These are phyloP conservation scores for Heliocybe sulcata DNA, from an alignment of 1,284 basidiomycete genomes.

Conservation along the genomic window DNA sequence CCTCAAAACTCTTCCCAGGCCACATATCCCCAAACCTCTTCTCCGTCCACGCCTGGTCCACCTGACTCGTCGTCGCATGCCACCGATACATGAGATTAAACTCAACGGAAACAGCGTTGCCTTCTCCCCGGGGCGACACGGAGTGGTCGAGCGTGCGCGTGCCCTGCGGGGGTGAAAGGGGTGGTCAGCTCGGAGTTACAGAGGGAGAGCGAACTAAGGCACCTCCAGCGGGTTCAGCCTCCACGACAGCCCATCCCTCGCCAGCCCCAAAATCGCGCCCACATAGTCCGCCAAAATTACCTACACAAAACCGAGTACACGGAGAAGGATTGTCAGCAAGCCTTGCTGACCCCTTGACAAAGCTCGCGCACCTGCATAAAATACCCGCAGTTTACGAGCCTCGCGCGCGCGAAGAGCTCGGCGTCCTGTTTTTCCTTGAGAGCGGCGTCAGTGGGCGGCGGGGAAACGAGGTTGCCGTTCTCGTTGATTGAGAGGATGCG, in stretches of 20 bases:
- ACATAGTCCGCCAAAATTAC: slow-evolving; percentile 70
- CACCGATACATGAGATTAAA: slow-evolving; percentile 72
- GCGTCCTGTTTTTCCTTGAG: slow-evolving; percentile 47
- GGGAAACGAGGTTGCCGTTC: slow-evolving; percentile 31
- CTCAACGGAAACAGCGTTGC: slow-evolving; percentile 68
- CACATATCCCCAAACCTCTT: slow-evolving; percentile 39
- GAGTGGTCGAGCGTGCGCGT: slow-evolving; percentile 38
- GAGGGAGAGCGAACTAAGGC: slow-evolving; percentile 10
- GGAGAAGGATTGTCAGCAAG: too few species aligned
- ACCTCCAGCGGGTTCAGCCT: slow-evolving; percentile 58
- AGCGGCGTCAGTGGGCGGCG: slow-evolving; percentile 22
- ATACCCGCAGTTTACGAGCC: slow-evolving; percentile 68
- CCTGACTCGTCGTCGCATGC: slow-evolving; percentile 60
- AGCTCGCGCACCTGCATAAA: slow-evolving; percentile 43
- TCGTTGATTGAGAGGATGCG: slow-evolving; percentile 69
- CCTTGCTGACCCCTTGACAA: too few species aligned
- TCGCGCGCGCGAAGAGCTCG: slow-evolving; percentile 70
- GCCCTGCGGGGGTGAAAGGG: slow-evolving; percentile 22
- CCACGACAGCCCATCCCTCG: slow-evolving; percentile 54
- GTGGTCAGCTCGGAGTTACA: not conserved
- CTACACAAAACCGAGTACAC: slow-evolving; percentile 70
- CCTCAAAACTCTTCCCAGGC: slow-evolving; percentile 27
- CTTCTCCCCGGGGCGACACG: slow-evolving; percentile 54
- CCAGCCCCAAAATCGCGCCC: slow-evolving; percentile 59
- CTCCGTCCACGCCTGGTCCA: slow-evolving; percentile 59